Evolutionary conservation across 179 eudicot species (phyloP).

Genomic region (Carnegiea gigantea): DNA sequence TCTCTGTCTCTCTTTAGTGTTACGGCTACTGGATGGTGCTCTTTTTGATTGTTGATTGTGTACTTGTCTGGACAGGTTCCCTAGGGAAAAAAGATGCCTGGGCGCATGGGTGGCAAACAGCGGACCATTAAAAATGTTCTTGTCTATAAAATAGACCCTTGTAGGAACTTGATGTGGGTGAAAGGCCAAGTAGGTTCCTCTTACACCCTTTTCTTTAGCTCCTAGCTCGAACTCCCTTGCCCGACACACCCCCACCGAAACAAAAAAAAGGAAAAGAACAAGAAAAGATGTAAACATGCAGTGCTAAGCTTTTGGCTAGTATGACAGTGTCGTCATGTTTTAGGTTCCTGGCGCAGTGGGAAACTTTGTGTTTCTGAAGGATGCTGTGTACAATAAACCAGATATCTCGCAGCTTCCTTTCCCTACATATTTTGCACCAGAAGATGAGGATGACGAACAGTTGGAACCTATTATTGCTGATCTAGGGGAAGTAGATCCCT

Average conservation of each 20-base stretch:
- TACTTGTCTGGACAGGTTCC: slow-evolving; percentile 47
- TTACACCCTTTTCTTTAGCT: not conserved
- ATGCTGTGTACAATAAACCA: slow-evolving; percentile 69
- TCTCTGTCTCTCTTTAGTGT: too few relatives aligned
- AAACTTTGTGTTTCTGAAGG: slow-evolving; percentile 89
- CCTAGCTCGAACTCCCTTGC: not conserved
- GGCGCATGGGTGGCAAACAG: slow-evolving; percentile 86
- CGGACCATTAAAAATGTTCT: slow-evolving; percentile 77
- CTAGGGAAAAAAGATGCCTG: slow-evolving; percentile 84
- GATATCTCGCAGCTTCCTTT: slow-evolving; percentile 35
- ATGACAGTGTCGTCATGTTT: not conserved
- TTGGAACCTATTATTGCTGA: slow-evolving; percentile 83
- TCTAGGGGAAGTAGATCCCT: slow-evolving; percentile 86
- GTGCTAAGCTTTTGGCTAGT: not conserved
- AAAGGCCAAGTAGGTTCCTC: slow-evolving; percentile 9
- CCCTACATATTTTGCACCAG: slow-evolving; percentile 46
- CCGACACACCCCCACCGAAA: not conserved
- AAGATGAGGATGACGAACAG: slow-evolving; percentile 53
- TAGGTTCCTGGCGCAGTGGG: slow-evolving; percentile 94
- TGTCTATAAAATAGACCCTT: slow-evolving; percentile 57
- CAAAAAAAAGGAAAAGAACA: not conserved
- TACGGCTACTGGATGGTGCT: not conserved
- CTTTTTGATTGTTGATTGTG: not conserved
- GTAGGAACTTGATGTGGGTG: slow-evolving; percentile 9
- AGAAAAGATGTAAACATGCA: not conserved